Conservation (phyloP, 176 grass and related monocot species). For the Carex cristatella region DNA sequence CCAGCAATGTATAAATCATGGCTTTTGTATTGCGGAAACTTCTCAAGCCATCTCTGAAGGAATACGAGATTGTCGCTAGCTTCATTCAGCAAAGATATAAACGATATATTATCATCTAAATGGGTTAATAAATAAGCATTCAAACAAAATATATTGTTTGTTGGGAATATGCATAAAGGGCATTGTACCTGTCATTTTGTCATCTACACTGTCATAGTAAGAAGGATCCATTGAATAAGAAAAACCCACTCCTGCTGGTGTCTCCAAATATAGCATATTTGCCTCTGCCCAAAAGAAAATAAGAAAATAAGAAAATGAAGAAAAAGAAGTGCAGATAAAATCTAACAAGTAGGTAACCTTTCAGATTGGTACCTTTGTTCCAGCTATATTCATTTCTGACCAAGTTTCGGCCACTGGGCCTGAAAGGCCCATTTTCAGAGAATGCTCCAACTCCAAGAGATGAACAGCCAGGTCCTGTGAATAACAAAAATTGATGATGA, state of each 20-base stretch:
- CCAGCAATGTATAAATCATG: slow-evolving; percentile 85
- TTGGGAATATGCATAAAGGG: background rate
- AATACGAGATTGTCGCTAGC: slow-evolving; percentile 88
- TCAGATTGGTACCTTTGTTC: slow-evolving; percentile 77
- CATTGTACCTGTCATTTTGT: slow-evolving; percentile 70
- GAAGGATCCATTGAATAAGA: slow-evolving; percentile 72
- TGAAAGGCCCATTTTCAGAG: slow-evolving; percentile 98
- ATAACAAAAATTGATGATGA: background rate
- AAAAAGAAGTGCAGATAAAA: slow-evolving; percentile 30
- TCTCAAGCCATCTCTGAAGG: slow-evolving; percentile 82
- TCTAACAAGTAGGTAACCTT: slow-evolving; percentile 21
- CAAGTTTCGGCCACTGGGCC: slow-evolving; percentile 66
- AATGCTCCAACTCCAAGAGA: slow-evolving; percentile 98
- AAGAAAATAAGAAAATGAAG: background rate
- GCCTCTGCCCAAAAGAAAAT: slow-evolving; percentile 48
- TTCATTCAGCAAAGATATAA: slow-evolving; percentile 36
- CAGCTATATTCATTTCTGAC: slow-evolving; percentile 93
- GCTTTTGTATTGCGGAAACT: slow-evolving; percentile 79
- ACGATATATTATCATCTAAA: slow-evolving; percentile 21
- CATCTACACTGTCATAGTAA: slow-evolving; percentile 78
- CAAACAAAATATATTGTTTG: background rate
- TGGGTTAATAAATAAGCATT: background rate
- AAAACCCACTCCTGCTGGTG: slow-evolving; percentile 81
- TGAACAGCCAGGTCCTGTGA: slow-evolving; percentile 87
- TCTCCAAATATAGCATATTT: slow-evolving; percentile 88